Base-by-base conservation (phyloP, 129 eudicot genomes). In the Calendula officinalis region DNA sequence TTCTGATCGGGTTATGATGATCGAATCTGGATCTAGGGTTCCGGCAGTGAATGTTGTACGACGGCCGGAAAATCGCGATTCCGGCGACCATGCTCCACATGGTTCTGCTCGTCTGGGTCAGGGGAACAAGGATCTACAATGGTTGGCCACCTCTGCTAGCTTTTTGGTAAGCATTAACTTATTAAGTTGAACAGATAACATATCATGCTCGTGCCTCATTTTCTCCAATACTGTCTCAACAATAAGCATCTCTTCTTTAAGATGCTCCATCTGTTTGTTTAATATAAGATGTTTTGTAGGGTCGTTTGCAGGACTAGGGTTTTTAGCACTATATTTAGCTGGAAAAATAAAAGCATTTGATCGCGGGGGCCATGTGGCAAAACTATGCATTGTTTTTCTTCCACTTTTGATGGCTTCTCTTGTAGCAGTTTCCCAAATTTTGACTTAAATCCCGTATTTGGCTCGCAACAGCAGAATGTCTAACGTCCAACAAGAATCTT, bases 221-320 rank as follows among this genome's bases (percentile, higher is more conserved):
- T 78, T 90, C 44, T 79, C 87, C 27, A 90, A 81, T 36, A 84
- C 62, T 2, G 81, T 78, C 78, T 82, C 97, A 13, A 90, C 84
- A 50, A 84, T 67, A 9, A 67, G 82, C 95, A 90, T 77, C 85
- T 90, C 95, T 47, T 86, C 95, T 65, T 86, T 84, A 0, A 90
- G 90, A 64, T 81, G 85, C 46, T 40, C 70, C 2, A 90, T 81
- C 56, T 81, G 89, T 69, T 77, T 84, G 56, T 80, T 86, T 5
- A 87, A 65, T 60, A 80, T 64, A n/a, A 48, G 17, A 56, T 74
- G 60, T 32, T 73, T 49, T 67, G 77, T 79, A 89, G 96, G 89
- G 96, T 89, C 96, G 3, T 89, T 89, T 80, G 96, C 96, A 7
- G 96, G 96, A 10, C 81, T 89, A 34, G 90, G 90, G 52, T 89